Percentiles rank a stretch among this genome's conserved stretches.
Evolutionary conservation across 1,139 yeast genomes (phyloP).

Genomic region (Saccharomyces hybrid): DNA sequence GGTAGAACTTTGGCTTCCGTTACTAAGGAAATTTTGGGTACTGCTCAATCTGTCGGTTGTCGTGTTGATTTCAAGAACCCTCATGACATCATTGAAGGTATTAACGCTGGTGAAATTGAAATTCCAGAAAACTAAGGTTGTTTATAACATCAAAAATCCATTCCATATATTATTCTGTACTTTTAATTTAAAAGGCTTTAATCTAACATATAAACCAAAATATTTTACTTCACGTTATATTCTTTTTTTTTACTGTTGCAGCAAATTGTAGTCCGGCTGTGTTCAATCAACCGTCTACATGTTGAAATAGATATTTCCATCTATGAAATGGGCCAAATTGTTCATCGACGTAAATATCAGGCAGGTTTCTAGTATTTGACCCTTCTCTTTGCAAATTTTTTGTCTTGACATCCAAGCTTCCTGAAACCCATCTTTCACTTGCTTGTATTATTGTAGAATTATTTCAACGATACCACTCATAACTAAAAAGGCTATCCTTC

Average conservation of each 20-base stretch:
- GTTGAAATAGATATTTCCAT: neutral
- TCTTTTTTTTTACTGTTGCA: slow-evolving; percentile 1
- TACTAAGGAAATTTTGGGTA: slow-evolving; percentile 97
- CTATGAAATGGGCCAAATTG: slow-evolving; percentile 4
- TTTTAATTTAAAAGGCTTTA: slow-evolving; percentile 13
- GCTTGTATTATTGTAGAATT: neutral
- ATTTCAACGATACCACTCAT: neutral
- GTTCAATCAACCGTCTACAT: neutral
- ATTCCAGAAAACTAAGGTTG: slow-evolving; percentile 72
- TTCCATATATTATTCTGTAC: slow-evolving; percentile 9
- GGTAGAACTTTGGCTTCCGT: slow-evolving; percentile 97
- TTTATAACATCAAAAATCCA: slow-evolving; percentile 11
- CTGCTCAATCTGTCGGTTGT: slow-evolving; percentile 99
- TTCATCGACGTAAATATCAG: slow-evolving; percentile 2
- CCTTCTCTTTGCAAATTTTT: neutral
- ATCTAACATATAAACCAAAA: slow-evolving; percentile 10
- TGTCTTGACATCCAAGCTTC: neutral
- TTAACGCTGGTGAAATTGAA: slow-evolving; percentile 96
- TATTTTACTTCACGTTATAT: slow-evolving; percentile 16
- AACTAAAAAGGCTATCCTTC: neutral
- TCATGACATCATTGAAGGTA: slow-evolving; percentile 96
- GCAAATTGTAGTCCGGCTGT: neutral
- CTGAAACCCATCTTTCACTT: neutral
- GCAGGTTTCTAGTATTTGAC: neutral
- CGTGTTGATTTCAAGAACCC: slow-evolving; percentile 99